A percentile compares a stretch with the other conserved stretches of the same genome.
These are phyloP conservation scores for Eimeria tenella DNA, from an alignment of 169 alveolate species.

Conservation along the genomic window DNA sequence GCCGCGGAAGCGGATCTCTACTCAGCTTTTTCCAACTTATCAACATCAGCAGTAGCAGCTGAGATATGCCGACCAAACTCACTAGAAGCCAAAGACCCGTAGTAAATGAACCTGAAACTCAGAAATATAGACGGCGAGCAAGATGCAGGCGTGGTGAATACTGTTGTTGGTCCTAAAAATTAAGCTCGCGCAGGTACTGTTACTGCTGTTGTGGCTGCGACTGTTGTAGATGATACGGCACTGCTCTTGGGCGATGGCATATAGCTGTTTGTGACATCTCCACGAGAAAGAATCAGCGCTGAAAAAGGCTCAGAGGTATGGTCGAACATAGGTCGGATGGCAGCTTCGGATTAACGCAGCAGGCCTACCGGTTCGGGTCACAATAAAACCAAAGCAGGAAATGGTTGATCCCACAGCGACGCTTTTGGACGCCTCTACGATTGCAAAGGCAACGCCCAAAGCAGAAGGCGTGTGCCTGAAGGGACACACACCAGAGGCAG, in stretches of 20 bases:
- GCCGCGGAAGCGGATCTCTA: not conserved
- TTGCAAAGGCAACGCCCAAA: not conserved
- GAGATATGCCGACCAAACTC: not conserved
- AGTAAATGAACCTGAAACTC: not conserved
- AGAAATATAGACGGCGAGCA: not conserved
- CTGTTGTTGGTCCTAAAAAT: no score
- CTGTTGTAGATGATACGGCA: no score
- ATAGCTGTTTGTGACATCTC: no score
- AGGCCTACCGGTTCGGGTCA: slow-evolving; percentile 4
- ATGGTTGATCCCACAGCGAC: not conserved
- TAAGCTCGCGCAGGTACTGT: no score
- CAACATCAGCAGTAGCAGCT: slow-evolving; percentile 1
- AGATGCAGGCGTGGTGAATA: not conserved
- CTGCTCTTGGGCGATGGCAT: no score
- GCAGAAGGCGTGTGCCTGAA: not conserved
- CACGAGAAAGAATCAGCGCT: no score
- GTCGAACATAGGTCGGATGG: no score
- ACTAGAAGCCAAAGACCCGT: not conserved
- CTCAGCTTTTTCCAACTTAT: not conserved
- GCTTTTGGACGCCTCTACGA: slow-evolving; percentile 14
- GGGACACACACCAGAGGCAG: not conserved
- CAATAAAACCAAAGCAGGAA: not conserved
- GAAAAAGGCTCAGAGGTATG: no score
- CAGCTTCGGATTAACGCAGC: no score
- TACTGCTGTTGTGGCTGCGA: no score